Percentiles rank a stretch among this genome's conserved stretches.
Evolutionary conservation across 768 basidiomycete species (phyloP).

Genomic region (Astraeus odoratus): DNA sequence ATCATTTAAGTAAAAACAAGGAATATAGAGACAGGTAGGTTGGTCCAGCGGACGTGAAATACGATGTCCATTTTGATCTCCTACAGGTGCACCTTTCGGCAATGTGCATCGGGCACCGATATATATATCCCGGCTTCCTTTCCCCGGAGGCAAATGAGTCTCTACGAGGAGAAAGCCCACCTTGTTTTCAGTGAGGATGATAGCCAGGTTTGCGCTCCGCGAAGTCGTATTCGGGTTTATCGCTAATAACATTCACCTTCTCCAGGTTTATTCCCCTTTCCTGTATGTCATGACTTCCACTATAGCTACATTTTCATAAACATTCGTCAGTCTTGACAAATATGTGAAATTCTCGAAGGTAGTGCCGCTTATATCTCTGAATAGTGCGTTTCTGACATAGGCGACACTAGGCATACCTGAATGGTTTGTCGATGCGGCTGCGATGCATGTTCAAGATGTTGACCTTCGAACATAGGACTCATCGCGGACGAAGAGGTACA

Average conservation of each 20-base stretch:
- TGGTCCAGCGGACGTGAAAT: no score
- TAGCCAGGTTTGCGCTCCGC: slow-evolving; percentile 30
- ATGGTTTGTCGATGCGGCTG: slow-evolving; percentile 1
- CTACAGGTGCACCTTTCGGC: slow-evolving; percentile 37
- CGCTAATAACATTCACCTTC: background rate
- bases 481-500: slow-evolving; percentile 5
- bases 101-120: slow-evolving; percentile 29
- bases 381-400: background rate
- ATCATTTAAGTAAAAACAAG: slow-evolving; percentile 33
- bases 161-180: slow-evolving; percentile 9
- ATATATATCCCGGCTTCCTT: slow-evolving; percentile 40
- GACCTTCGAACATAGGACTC: slow-evolving; percentile 1
- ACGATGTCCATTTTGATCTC: background rate
- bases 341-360: slow-evolving; percentile 6
- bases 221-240: no score
- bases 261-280: slow-evolving; percentile 45
- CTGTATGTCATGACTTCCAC: slow-evolving; percentile 32
- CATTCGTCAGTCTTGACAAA: slow-evolving; percentile 3
- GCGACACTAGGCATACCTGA: slow-evolving; percentile 2
- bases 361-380: background rate
- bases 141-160: slow-evolving; percentile 27
- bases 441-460: background rate
- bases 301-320: background rate
- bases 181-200: slow-evolving; percentile 35
- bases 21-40: slow-evolving; percentile 44